phyloP scores from a whole-genome alignment of 2,329 filamentous ascomycete species.

The Alternaria gaisen region DNA sequence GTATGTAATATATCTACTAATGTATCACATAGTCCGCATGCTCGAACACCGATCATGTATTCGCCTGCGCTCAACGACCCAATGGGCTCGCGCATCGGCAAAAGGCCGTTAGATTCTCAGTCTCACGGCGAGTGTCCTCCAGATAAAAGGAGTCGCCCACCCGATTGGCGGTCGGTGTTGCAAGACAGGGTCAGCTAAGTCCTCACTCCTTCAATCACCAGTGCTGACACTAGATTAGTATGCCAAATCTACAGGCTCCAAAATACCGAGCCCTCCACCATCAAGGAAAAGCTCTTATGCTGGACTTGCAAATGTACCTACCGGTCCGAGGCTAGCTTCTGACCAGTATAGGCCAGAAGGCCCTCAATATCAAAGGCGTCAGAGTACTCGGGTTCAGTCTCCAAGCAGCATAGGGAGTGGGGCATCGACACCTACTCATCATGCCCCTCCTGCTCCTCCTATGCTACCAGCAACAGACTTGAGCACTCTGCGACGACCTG shows the following conservation, averaged over 20 bases:
- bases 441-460: conserved; percentile 29
- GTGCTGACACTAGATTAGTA: conserved; percentile 16
- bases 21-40: not conserved
- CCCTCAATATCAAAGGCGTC: not conserved
- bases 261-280: conserved; percentile 10
- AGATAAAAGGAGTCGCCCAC: conserved; percentile 23
- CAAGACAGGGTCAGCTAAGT: conserved; percentile 15
- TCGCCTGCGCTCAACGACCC: not conserved
- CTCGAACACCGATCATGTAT: not conserved
- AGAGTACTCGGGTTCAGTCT: conserved; percentile 6
- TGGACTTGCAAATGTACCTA: conserved; percentile 9
- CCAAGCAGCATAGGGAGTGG: conserved; percentile 24
- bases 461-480: conserved; percentile 25
- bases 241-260: conserved; percentile 4
- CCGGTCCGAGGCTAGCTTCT: conserved; percentile 12
- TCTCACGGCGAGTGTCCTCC: conserved; percentile 33
- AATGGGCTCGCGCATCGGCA: conserved; percentile 22
- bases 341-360: conserved; percentile 20
- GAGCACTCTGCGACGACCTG: not conserved
- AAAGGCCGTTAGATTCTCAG: conserved; percentile 23
- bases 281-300: conserved; percentile 24
- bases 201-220: not conserved
- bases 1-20: not conserved
- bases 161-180: conserved; percentile 1
- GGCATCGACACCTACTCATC: conserved; percentile 30